Evolutionary conservation across 2,329 filamentous ascomycete genomes (phyloP).

Genomic region (Epichloe scottii): DNA sequence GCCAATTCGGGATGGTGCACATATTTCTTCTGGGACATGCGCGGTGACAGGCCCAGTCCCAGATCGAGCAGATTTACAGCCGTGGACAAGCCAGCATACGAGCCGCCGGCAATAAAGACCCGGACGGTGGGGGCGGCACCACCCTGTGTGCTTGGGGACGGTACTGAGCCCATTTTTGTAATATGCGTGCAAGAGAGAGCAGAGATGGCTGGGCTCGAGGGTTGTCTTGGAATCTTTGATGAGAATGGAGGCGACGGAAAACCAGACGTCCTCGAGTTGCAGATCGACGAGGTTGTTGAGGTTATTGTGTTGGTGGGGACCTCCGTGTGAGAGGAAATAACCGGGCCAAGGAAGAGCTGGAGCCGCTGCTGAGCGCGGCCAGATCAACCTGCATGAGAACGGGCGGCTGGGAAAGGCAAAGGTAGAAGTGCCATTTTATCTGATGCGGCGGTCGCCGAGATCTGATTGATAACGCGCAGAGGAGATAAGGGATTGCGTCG

Average conservation of each 20-base stretch:
- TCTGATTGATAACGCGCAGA: not conserved
- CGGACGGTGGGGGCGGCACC: constrained; percentile 26
- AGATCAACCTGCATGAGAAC: not conserved
- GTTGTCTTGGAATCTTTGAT: not conserved
- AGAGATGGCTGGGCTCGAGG: not conserved
- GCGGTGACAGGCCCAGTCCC: constrained; percentile 41
- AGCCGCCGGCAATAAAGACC: constrained; percentile 57
- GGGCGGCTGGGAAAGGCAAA: not conserved
- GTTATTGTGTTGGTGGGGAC: too few species aligned
- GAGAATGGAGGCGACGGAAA: not conserved
- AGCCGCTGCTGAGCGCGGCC: too few species aligned
- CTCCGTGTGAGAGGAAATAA: too few species aligned
- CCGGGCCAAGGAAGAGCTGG: too few species aligned
- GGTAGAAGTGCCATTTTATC: too few species aligned
- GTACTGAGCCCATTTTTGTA: constrained; percentile 20
- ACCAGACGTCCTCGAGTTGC: not conserved
- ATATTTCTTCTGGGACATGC: constrained; percentile 27
- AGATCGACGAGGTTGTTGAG: not conserved
- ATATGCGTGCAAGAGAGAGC: not conserved
- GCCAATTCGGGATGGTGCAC: constrained; percentile 28
- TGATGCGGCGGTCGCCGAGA: not conserved
- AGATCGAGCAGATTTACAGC: constrained; percentile 57
- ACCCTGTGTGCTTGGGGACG: constrained; percentile 7
- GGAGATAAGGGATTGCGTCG: not conserved
- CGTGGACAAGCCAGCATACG: constrained; percentile 57